These are phyloP conservation scores for Aureobasidium sp. DNA, from an alignment of 2,329 filamentous ascomycete genomes.

Conservation along the genomic window DNA sequence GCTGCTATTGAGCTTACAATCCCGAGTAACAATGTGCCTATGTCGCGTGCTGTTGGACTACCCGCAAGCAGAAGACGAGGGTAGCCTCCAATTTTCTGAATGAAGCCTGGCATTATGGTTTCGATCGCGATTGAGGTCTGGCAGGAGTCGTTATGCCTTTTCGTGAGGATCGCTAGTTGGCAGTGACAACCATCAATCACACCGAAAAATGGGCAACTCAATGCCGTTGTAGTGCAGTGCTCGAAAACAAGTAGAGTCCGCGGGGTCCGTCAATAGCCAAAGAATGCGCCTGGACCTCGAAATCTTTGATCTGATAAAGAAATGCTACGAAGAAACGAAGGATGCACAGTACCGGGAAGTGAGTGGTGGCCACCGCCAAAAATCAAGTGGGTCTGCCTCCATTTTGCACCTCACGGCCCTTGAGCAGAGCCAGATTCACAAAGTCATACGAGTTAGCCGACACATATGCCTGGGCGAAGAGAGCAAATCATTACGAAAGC, in stretches of 20 bases:
- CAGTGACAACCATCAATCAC: background rate
- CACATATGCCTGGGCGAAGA: background rate
- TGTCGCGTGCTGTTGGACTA: slow-evolving; percentile 28
- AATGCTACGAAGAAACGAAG: slow-evolving; percentile 3
- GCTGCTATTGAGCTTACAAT: slow-evolving; percentile 42
- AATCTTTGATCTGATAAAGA: slow-evolving; percentile 6
- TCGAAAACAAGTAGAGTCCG: background rate
- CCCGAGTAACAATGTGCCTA: slow-evolving; percentile 17
- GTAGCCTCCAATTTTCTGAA: slow-evolving; percentile 30
- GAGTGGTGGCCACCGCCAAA: background rate
- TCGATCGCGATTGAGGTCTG: background rate
- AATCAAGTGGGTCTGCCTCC: background rate
- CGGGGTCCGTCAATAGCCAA: background rate
- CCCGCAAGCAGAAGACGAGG: slow-evolving; percentile 33
- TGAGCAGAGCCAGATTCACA: background rate
- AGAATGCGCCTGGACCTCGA: background rate
- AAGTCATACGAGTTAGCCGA: slow-evolving; percentile 14
- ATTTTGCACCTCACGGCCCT: slow-evolving; percentile 2
- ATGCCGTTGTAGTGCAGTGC: background rate
- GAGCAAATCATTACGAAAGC: slow-evolving; percentile 5
- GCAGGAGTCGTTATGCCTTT: background rate
- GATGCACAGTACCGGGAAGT: background rate
- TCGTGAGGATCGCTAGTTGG: background rate
- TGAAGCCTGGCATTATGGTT: slow-evolving; percentile 23
- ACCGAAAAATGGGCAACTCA: background rate